Percentiles rank a stretch among this genome's conserved stretches.
Evolutionary conservation across 768 basidiomycete species (phyloP).

Genomic region (Peribolospora baueri): DNA sequence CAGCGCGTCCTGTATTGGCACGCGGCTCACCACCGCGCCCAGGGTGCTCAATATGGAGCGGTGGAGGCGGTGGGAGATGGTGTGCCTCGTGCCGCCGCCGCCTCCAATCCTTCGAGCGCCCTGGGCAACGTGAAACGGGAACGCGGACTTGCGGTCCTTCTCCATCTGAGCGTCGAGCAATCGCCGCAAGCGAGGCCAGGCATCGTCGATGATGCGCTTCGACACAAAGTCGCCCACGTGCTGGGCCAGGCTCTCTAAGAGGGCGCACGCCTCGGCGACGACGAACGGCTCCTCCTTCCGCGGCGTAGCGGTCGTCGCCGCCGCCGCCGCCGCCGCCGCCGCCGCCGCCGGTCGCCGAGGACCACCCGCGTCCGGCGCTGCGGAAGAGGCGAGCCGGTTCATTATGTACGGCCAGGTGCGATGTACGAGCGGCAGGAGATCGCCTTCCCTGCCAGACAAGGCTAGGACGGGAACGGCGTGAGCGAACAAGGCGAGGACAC

Average conservation of each 20-base stretch:
- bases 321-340: too few species aligned
- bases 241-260: slow-evolving; percentile 45
- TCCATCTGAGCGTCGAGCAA: slow-evolving; percentile 37
- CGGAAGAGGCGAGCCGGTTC: slow-evolving; percentile 34
- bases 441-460: slow-evolving; percentile 22
- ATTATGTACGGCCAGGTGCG: slow-evolving; percentile 84
- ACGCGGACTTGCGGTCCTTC: slow-evolving; percentile 45
- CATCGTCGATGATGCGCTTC: slow-evolving; percentile 62
- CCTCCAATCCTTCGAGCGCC: slow-evolving; percentile 16
- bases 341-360: slow-evolving; percentile 20
- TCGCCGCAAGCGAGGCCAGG: slow-evolving; percentile 59
- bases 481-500: slow-evolving; percentile 49
- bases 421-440: slow-evolving; percentile 63
- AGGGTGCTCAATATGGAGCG: slow-evolving; percentile 51
- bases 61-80: slow-evolving; percentile 57
- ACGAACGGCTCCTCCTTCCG: slow-evolving; percentile 39
- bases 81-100: slow-evolving; percentile 42
- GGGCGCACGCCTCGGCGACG: slow-evolving; percentile 42
- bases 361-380: too few species aligned
- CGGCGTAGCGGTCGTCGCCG: too few species aligned
- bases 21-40: slow-evolving; percentile 35
- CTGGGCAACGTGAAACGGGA: slow-evolving; percentile 25
- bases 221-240: slow-evolving; percentile 69
- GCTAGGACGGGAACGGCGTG: slow-evolving; percentile 42
- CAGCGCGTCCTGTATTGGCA: slow-evolving; percentile 43